Base-by-base conservation (phyloP, 164 flowering plant species). In the Berberis thunbergii region DNA sequence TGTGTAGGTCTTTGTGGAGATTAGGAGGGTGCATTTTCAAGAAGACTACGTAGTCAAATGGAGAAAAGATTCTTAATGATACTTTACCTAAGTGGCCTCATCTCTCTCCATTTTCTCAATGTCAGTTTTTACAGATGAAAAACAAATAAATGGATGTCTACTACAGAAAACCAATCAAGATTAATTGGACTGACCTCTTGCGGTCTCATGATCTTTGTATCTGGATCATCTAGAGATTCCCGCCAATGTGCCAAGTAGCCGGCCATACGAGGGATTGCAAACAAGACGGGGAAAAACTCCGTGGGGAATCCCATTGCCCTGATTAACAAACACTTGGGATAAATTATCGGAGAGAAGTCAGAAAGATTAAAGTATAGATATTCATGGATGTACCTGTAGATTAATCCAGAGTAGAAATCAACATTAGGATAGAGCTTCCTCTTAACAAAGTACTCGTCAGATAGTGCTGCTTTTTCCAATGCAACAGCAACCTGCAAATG, bases 281-380 rank as follows among this genome's bases (percentile, higher is more conserved):
- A 89, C 71, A 95, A 68, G 61, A 95, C 98, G 52, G 98, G 78
- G 74, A 91, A 95, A 78, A 87, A 95, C 77, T 95, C 99, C 4
- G 96, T 77, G 3, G 97, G 99, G 71, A 95, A 91, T 60, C 99
- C 99, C 81, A 95, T 89, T 63, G 99, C 99, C 85, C 99, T 95
- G 80, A 53, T 67, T 55, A 46, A 66, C 9, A 66, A 62, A 59
- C 44, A 43, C 26, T 54, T 45, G 53, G 12, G 13, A 66, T 4
- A 57, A 4, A 6, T 53, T 38, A 59, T 38, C 45, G 62, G 41
- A 10, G 8, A 65, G 56, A 38, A 49, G 45, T 49, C n/a, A 7
- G 52, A 56, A 54, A 49, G 41, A 50, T 42, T 9, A 7, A 57
- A 10, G 1, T 26, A 61, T 41, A 41, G 0, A 44, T 41, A 41